Evolutionary conservation across 768 basidiomycete species (phyloP).

Genomic region (Hericium erinaceus): DNA sequence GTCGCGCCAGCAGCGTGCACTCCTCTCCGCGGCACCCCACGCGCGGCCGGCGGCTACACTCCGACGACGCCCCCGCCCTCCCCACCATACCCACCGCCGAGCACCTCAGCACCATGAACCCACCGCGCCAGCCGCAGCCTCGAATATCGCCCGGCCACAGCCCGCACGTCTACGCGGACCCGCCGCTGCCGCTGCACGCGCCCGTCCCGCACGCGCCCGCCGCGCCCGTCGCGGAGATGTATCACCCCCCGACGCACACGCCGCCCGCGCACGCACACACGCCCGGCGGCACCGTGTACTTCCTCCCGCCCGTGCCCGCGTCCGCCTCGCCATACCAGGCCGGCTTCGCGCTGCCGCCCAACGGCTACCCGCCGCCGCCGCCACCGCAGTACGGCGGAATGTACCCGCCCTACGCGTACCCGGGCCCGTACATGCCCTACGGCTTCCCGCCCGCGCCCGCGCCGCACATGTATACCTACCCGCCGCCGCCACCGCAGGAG

Average conservation of each 20-base stretch:
- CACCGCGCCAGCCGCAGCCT: conserved; percentile 2
- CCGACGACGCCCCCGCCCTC: not conserved
- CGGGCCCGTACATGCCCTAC: conserved; percentile 28
- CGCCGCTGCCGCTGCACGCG: conserved; percentile 5
- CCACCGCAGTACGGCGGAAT: conserved; percentile 16
- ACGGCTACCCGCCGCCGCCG: conserved; percentile 14
- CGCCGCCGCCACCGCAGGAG: not conserved
- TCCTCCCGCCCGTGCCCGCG: conserved; percentile 9
- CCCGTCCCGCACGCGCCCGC: conserved; percentile 12
- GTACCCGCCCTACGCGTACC: conserved; percentile 26
- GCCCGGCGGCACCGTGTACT: conserved; percentile 1
- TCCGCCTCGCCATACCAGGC: conserved; percentile 13
- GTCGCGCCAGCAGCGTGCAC: conserved; percentile 35
- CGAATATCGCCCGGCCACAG: conserved; percentile 8
- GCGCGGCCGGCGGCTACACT: conserved; percentile 10
- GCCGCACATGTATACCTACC: too few relatives aligned
- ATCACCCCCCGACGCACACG: not conserved
- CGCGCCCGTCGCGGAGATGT: not conserved
- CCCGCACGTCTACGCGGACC: conserved; percentile 6
- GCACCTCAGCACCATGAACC: not conserved
- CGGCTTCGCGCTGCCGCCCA: conserved; percentile 10
- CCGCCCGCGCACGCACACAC: conserved; percentile 9
- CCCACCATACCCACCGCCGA: not conserved
- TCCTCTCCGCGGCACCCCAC: conserved; percentile 35
- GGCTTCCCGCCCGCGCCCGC: too few relatives aligned